Percentiles rank a stretch among this genome's conserved stretches.
These are phyloP conservation scores for Nemania sp. DNA, from an alignment of 2,329 filamentous ascomycete genomes.

Conservation along the genomic window DNA sequence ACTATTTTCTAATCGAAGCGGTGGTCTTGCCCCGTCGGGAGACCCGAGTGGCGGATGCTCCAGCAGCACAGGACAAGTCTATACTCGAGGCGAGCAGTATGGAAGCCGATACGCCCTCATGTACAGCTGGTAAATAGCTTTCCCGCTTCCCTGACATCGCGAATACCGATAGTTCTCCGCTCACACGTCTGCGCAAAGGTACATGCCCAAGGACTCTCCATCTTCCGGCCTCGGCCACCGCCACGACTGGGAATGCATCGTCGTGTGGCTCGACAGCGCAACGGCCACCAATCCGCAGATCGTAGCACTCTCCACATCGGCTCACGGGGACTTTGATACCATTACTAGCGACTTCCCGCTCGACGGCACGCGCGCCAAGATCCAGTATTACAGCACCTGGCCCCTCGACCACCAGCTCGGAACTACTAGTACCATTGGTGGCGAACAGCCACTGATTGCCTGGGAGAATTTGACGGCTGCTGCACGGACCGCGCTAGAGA, in stretches of 20 bases:
- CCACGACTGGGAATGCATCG: constrained; percentile 54
- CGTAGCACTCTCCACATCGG: constrained; percentile 50
- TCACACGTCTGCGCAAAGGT: constrained; percentile 42
- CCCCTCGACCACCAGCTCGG: constrained; percentile 54
- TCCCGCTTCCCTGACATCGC: constrained; percentile 21
- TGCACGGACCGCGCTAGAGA: constrained; percentile 51
- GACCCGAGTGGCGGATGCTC: constrained; percentile 46
- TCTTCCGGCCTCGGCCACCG: constrained; percentile 52
- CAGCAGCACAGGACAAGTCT: constrained; percentile 52
- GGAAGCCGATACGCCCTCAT: constrained; percentile 50
- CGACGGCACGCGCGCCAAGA: constrained; percentile 48
- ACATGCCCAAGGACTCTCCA: constrained; percentile 58
- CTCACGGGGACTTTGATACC: constrained; percentile 50
- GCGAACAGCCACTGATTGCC: constrained; percentile 55
- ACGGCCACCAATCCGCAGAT: constrained; percentile 46
- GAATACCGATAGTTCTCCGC: neutral
- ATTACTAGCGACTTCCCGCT: constrained; percentile 43
- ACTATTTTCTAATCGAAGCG: constrained; percentile 38
- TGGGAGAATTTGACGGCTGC: constrained; percentile 54
- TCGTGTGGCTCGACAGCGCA: constrained; percentile 51
- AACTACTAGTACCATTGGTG: constrained; percentile 52
- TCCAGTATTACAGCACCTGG: constrained; percentile 50
- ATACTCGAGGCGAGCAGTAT: constrained; percentile 48
- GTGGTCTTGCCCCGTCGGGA: constrained; percentile 49
- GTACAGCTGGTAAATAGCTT: constrained; percentile 48